These are phyloP conservation scores for Aspergillus affinis DNA, from an alignment of 495 filamentous ascomycete genomes.

Conservation along the genomic window DNA sequence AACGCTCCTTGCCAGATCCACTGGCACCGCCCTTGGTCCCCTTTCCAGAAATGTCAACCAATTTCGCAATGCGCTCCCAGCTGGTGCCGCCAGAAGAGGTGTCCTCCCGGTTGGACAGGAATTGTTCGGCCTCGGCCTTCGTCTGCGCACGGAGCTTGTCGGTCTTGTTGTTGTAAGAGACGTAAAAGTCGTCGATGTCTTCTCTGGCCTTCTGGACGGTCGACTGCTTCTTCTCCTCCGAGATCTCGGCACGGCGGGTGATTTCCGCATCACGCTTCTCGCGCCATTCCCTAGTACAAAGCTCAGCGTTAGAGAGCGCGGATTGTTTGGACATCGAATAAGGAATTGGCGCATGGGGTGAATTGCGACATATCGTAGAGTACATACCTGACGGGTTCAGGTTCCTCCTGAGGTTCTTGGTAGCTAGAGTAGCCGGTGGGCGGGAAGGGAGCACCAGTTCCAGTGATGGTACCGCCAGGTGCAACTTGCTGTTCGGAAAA, in stretches of 20 bases:
- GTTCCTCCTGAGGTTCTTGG: conserved; percentile 66
- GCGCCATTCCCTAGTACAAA: conserved; percentile 69
- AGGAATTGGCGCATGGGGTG: not conserved
- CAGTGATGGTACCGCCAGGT: conserved; percentile 86
- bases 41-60: conserved; percentile 96
- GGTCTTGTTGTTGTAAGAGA: conserved; percentile 96
- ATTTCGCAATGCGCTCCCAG: conserved; percentile 97
- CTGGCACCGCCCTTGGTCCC: conserved; percentile 78
- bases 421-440: conserved; percentile 52
- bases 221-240: conserved; percentile 71
- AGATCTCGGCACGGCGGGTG: conserved; percentile 73
- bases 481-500: conserved; percentile 63
- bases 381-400: conserved; percentile 76
- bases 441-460: conserved; percentile 72
- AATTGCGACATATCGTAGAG: not conserved
- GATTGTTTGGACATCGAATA: not conserved
- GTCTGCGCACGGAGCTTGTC: conserved; percentile 88
- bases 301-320: conserved; percentile 2
- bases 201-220: conserved; percentile 82
- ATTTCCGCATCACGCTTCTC: conserved; percentile 78
- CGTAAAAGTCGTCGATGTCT: conserved; percentile 98
- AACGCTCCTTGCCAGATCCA: conserved; percentile 90
- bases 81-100: conserved; percentile 91
- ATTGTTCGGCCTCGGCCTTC: conserved; percentile 89
- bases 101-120: conserved; percentile 83